Evolutionary conservation across 1,284 basidiomycete genomes (phyloP).

Genomic region (Boletus semigastroideus): DNA sequence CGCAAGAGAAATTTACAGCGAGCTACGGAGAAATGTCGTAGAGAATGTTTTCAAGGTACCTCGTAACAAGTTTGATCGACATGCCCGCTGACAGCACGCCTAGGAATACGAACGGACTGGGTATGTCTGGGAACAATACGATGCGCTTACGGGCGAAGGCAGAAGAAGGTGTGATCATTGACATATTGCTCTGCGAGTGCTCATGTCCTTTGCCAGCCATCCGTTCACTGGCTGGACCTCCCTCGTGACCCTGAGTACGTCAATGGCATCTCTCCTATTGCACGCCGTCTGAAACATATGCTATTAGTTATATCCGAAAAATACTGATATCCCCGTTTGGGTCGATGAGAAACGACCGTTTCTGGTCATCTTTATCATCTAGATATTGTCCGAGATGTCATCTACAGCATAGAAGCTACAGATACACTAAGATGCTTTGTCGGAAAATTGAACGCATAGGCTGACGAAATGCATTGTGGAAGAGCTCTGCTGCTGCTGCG

Average conservation of each 20-base stretch:
- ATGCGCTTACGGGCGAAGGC: slow-evolving; percentile 80
- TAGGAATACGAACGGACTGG: slow-evolving; percentile 91
- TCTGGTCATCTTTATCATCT: not conserved
- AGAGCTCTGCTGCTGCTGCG: no score
- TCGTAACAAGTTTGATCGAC: not conserved
- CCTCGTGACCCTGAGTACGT: slow-evolving; percentile 73
- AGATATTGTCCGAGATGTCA: not conserved
- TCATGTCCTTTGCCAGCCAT: slow-evolving; percentile 53
- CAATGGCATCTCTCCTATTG: slow-evolving; percentile 14
- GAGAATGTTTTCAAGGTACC: slow-evolving; percentile 81
- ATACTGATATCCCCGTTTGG: slow-evolving; percentile 37
- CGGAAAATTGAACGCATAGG: not conserved
- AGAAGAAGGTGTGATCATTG: slow-evolving; percentile 62
- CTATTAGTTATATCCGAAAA: slow-evolving; percentile 55
- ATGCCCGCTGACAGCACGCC: slow-evolving; percentile 14
- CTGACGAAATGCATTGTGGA: no score
- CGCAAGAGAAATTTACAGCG: slow-evolving; percentile 76
- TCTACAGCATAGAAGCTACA: not conserved
- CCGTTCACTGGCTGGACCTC: slow-evolving; percentile 95
- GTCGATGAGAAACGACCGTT: not conserved
- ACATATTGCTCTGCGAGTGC: slow-evolving; percentile 3
- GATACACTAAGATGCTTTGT: not conserved
- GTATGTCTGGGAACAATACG: slow-evolving; percentile 97
- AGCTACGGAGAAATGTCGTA: slow-evolving; percentile 80
- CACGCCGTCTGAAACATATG: slow-evolving; percentile 9